Percentiles rank a stretch among this genome's conserved stretches.
Evolutionary conservation across 768 basidiomycete genomes (phyloP).

Genomic region (Lactifluus echinatus): DNA sequence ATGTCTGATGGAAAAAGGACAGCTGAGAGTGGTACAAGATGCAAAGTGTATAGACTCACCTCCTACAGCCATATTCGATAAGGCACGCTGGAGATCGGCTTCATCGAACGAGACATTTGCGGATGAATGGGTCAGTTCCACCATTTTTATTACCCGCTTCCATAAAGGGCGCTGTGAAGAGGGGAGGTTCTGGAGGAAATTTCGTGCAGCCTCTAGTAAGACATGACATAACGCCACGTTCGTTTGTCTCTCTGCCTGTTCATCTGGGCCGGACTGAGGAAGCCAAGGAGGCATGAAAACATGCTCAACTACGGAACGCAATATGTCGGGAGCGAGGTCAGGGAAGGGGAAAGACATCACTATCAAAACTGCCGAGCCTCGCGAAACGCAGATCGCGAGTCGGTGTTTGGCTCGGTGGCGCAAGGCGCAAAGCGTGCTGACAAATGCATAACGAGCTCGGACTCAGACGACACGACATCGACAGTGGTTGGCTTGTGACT

Average conservation of each 20-base stretch:
- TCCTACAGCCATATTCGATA: background rate
- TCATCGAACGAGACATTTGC: background rate
- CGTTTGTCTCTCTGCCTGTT: background rate
- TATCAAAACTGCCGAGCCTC: background rate
- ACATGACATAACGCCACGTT: slow-evolving; percentile 2
- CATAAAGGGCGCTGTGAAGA: background rate
- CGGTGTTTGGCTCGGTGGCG: background rate
- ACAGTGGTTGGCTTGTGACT: too few relatives aligned
- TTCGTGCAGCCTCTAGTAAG: background rate
- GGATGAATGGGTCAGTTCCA: background rate
- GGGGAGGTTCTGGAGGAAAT: background rate
- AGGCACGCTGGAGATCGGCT: background rate
- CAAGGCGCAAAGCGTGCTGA: too few relatives aligned
- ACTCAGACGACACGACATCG: too few relatives aligned
- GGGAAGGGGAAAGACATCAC: background rate
- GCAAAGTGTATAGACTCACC: background rate
- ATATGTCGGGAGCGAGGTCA: background rate
- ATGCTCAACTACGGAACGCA: background rate
- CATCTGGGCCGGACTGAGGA: background rate
- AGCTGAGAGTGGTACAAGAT: background rate
- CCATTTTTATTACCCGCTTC: slow-evolving; percentile 9
- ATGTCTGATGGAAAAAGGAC: slow-evolving; percentile 26
- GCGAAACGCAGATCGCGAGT: background rate
- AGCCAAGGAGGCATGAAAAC: slow-evolving; percentile 10
- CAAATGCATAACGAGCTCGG: too few relatives aligned